phyloP scores from a whole-genome alignment of 164 flowering plant species.

The Warburgia ugandensis region DNA sequence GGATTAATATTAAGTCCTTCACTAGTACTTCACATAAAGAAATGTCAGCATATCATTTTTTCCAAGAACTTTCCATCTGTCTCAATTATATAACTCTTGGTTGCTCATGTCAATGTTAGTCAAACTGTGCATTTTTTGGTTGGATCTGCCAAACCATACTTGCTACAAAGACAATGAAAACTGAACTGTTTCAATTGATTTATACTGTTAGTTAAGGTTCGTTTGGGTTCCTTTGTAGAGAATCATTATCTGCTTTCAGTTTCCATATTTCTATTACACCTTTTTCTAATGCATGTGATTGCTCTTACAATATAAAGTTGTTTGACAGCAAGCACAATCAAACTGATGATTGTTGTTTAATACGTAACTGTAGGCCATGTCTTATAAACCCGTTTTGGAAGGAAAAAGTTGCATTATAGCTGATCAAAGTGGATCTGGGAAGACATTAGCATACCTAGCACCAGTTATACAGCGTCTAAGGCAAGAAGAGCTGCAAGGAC shows the following conservation, averaged over 20 bases:
- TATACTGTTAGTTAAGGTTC: not conserved
- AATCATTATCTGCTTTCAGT: not conserved
- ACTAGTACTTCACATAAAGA: too few relatives aligned
- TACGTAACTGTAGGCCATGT: slow-evolving; percentile 59
- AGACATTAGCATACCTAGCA: slow-evolving; percentile 84
- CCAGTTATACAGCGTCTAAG: slow-evolving; percentile 80
- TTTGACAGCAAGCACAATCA: not conserved
- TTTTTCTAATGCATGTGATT: too few relatives aligned
- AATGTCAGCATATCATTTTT: too few relatives aligned
- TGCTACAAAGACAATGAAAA: too few relatives aligned
- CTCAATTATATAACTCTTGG: too few relatives aligned
- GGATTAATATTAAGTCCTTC: too few relatives aligned
- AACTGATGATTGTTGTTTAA: not conserved
- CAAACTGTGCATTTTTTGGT: too few relatives aligned
- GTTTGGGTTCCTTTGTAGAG: not conserved
- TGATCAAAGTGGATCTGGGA: slow-evolving; percentile 99
- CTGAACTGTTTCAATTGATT: not conserved
- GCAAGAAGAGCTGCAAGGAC: slow-evolving; percentile 84
- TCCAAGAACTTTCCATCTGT: too few relatives aligned
- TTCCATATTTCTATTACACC: too few relatives aligned
- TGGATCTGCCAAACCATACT: too few relatives aligned
- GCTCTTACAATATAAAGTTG: not conserved
- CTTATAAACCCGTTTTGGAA: slow-evolving; percentile 54
- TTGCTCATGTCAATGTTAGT: too few relatives aligned
- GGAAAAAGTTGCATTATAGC: slow-evolving; percentile 84